Percentiles rank a stretch among this genome's conserved stretches.
Conservation (phyloP, 2,329 filamentous ascomycete genomes). For the Xylariaceae sp. region DNA sequence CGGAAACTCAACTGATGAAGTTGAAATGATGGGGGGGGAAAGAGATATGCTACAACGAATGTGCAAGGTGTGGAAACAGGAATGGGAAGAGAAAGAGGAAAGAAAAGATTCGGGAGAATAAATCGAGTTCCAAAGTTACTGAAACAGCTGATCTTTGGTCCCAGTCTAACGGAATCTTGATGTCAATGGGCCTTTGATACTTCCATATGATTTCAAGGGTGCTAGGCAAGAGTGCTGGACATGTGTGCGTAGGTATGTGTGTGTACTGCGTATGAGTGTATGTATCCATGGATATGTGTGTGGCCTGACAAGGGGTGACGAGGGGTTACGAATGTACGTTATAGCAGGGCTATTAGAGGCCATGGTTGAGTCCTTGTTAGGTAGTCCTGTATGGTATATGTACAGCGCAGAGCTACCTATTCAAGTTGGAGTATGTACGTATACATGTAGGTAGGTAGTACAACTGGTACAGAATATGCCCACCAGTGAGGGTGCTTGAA, state of each 20-base stretch:
- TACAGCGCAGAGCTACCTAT: too few species aligned
- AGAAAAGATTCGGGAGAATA: constrained; percentile 6
- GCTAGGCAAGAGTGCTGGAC: background rate
- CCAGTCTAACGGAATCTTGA: constrained; percentile 18
- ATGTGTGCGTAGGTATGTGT: background rate
- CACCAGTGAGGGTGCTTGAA: background rate
- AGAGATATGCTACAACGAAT: background rate
- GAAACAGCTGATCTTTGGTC: constrained; percentile 19
- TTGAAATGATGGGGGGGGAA: background rate
- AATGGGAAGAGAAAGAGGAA: background rate
- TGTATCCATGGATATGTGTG: constrained; percentile 25
- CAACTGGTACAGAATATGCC: background rate
- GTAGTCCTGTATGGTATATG: too few species aligned
- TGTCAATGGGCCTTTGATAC: background rate
- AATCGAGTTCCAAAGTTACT: background rate
- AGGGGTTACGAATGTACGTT: constrained; percentile 14
- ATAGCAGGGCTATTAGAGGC: too few species aligned
- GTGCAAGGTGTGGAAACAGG: background rate
- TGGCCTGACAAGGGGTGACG: constrained; percentile 22
- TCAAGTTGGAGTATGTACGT: background rate
- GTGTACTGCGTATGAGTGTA: constrained; percentile 11
- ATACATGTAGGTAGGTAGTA: background rate
- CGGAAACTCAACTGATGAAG: background rate
- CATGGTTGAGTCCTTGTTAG: too few species aligned
- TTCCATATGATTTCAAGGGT: background rate